Conservation (phyloP, 768 basidiomycete genomes). For the Suillus ampliporus region DNA sequence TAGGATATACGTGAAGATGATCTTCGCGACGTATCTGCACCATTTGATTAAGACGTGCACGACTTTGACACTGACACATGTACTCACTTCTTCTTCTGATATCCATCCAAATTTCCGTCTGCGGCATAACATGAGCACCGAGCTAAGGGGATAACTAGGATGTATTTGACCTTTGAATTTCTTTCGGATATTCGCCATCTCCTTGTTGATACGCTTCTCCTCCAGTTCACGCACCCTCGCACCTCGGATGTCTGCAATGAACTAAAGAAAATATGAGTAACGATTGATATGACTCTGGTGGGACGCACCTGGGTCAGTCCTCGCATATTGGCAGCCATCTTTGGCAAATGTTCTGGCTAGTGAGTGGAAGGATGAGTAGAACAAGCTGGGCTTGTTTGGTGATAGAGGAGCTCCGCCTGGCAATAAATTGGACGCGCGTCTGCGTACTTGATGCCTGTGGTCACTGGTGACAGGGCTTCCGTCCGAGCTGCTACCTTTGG, state of each 20-base stretch:
- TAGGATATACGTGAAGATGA: slow-evolving; percentile 98
- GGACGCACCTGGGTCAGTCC: slow-evolving; percentile 85
- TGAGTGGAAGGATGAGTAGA: not conserved
- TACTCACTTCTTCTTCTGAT: slow-evolving; percentile 90
- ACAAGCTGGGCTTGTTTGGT: not conserved
- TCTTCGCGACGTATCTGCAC: slow-evolving; percentile 93
- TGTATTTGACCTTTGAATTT: slow-evolving; percentile 86
- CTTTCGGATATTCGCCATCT: slow-evolving; percentile 99
- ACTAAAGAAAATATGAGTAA: slow-evolving; percentile 51
- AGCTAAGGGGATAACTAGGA: slow-evolving; percentile 14
- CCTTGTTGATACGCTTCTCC: slow-evolving; percentile 99
- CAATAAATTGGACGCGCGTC: no score
- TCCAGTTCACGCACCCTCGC: slow-evolving; percentile 96
- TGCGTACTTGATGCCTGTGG: not conserved
- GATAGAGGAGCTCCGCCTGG: not conserved
- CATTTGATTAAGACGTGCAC: slow-evolving; percentile 10
- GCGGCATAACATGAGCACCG: slow-evolving; percentile 15
- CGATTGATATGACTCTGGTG: not conserved
- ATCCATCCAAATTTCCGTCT: slow-evolving; percentile 89
- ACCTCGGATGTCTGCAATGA: slow-evolving; percentile 98
- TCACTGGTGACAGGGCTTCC: not conserved
- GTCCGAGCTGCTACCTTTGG: not conserved
- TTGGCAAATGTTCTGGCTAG: not conserved
- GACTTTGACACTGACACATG: slow-evolving; percentile 14
- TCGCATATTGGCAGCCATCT: slow-evolving; percentile 90